Evolutionary conservation across 177 flowering plant genomes (phyloP).

Genomic region (Vitis hybrid): DNA sequence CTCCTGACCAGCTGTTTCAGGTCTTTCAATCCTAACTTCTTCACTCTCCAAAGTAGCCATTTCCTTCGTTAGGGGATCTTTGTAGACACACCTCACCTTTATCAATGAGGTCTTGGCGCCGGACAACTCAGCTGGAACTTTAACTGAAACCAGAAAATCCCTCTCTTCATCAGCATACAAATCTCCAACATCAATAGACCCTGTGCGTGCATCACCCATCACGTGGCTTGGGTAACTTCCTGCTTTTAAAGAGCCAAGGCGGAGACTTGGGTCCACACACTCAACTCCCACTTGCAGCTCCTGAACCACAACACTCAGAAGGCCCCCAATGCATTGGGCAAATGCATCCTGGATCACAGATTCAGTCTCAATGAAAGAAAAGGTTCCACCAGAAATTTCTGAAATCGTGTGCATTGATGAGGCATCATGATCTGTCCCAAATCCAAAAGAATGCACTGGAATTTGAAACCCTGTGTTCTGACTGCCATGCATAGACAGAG

Average conservation of each 20-base stretch:
- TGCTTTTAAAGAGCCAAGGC: constrained; percentile 40
- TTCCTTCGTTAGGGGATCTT: constrained; percentile 43
- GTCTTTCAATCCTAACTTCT: constrained; percentile 50
- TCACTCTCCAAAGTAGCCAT: constrained; percentile 30
- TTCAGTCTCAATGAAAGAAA: constrained; percentile 72
- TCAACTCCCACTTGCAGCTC: constrained; percentile 46
- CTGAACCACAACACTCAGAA: constrained; percentile 66
- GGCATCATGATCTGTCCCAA: constrained; percentile 73
- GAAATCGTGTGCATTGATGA: constrained; percentile 66
- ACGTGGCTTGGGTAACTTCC: constrained; percentile 53
- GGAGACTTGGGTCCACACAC: constrained; percentile 33
- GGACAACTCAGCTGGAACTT: constrained; percentile 37
- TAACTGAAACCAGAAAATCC: constrained; percentile 52
- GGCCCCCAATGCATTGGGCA: constrained; percentile 78
- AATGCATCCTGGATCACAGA: constrained; percentile 72
- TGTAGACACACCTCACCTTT: constrained; percentile 45
- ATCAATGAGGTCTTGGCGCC: constrained; percentile 30
- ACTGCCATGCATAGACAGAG: constrained; percentile 33
- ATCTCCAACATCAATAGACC: constrained; percentile 56
- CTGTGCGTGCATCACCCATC: constrained; percentile 30
- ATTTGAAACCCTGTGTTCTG: constrained; percentile 36
- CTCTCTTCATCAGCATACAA: constrained; percentile 72
- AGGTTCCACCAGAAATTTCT: constrained; percentile 67
- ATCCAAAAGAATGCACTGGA: constrained; percentile 74
- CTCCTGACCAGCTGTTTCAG: constrained; percentile 34